These are phyloP conservation scores for Thermoascus crustaceus DNA, from an alignment of 2,329 filamentous ascomycete genomes.

Conservation along the genomic window DNA sequence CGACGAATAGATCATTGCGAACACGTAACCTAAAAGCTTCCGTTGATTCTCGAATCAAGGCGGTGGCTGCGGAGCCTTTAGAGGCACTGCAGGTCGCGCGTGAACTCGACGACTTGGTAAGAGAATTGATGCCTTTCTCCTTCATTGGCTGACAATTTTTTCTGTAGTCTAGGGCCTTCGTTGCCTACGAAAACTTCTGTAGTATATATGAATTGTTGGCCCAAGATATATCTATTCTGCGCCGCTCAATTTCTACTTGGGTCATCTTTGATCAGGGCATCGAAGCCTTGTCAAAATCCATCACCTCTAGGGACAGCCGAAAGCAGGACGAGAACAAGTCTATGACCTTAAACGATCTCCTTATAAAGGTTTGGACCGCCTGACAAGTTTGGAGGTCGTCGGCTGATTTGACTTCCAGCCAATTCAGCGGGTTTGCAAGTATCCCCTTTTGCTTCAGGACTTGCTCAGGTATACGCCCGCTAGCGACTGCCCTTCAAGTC, in stretches of 20 bases:
- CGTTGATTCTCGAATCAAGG: conserved; percentile 22
- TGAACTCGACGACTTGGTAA: conserved; percentile 47
- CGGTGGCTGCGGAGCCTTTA: conserved; percentile 43
- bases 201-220: conserved; percentile 82
- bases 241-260: conserved; percentile 65
- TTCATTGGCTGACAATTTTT: conserved; percentile 38
- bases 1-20: conserved; percentile 20
- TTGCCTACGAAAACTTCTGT: conserved; percentile 84
- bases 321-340: conserved; percentile 61
- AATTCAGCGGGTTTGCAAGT: conserved; percentile 85
- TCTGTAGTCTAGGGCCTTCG: conserved; percentile 66
- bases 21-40: conserved; percentile 22
- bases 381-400: too few species aligned
- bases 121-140: conserved; percentile 5
- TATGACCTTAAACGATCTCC: conserved; percentile 71
- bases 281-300: conserved; percentile 68
- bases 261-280: conserved; percentile 74
- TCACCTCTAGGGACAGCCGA: conserved; percentile 61
- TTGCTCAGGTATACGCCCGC: conserved; percentile 75
- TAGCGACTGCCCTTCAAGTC: conserved; percentile 73
- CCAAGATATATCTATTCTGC: conserved; percentile 62
- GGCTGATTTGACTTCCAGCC: conserved; percentile 48
- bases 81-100: conserved; percentile 47
- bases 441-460: conserved; percentile 78
- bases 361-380: conserved; percentile 80